Evolutionary conservation across 768 basidiomycete species (phyloP).

Genomic region (Boletus bicolor): DNA sequence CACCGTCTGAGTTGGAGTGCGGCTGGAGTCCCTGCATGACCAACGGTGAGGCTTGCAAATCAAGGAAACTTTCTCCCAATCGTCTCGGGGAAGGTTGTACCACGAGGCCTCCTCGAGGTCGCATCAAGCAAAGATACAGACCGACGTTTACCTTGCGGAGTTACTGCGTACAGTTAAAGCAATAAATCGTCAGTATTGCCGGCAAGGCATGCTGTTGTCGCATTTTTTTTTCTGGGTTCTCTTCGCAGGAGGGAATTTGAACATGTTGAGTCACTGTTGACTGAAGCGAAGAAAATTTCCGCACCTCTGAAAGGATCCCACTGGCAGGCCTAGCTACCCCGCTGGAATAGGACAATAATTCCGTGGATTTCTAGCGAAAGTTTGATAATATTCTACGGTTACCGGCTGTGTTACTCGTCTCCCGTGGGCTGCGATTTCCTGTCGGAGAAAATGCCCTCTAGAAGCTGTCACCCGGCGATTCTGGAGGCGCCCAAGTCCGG

Average conservation of each 20-base stretch:
- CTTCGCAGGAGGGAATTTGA: constrained; percentile 3
- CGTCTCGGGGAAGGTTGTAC: constrained; percentile 8
- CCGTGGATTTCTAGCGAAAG: constrained; percentile 5
- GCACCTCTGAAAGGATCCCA: neutral
- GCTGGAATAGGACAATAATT: neutral
- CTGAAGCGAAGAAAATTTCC: constrained; percentile 8
- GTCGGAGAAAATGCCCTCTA: constrained; percentile 11
- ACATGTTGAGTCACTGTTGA: neutral
- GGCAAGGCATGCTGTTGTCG: constrained; percentile 19
- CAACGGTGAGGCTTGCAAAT: constrained; percentile 1
- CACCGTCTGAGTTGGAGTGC: neutral
- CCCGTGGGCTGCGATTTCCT: constrained; percentile 4
- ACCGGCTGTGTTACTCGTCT: constrained; percentile 9
- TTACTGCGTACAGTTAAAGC: constrained; percentile 2
- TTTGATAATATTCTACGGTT: neutral
- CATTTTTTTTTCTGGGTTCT: constrained; percentile 9
- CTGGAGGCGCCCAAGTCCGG: constrained; percentile 17
- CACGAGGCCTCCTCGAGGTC: constrained; percentile 29
- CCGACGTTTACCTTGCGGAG: constrained; percentile 12
- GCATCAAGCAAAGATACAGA: constrained; percentile 5
- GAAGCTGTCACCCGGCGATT: constrained; percentile 8
- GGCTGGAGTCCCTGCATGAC: neutral
- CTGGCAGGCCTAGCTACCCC: no score
- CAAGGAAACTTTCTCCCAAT: constrained; percentile 14
- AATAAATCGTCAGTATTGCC: constrained; percentile 15